Base-by-base conservation (phyloP, 331 rosid species). In the Ulmus americana region DNA sequence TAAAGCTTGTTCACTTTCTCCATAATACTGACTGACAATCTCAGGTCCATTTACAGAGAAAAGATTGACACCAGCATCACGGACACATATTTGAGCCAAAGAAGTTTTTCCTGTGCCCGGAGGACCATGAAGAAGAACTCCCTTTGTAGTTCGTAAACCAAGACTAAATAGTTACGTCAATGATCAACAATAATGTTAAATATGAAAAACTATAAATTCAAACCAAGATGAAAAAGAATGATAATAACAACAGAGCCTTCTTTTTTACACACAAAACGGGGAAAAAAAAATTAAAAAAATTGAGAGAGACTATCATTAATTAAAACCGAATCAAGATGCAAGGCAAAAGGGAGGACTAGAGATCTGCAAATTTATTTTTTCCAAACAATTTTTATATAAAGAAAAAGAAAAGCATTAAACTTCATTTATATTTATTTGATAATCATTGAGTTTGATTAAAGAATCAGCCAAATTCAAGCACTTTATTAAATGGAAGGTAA, bases 31-130 rank as follows among this genome's bases (percentile, higher is more conserved):
- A 58, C 84, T 79, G 11, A 89, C 74, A 74, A 89, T 79, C 84
- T 88, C 95, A 74, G 96, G 89, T 68, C 95, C 98, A 74, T 85
- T 83, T 68, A 92, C 77, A 42, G 76, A 68, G 78, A 85, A 92
- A 65, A 86, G 47, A 6, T 76, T 86, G 76, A 92, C 77, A 68
- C 91, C 96, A 55, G 76, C 87, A 69, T 92, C 91, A 75, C 10
- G 82, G 64, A 83, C 86, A 78, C 95, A 92, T 64, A 85, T 53
- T 22, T 43, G 82, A 77, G 87, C 98, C 77, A 92, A 69, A 39
- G 89, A 81, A 77, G 98, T 85, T 80, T 92, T 92, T 76, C 98
- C 98, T 10, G 95, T 92, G 72, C 98, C 98, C 70, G 98, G 86
- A 41, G 98, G 94, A 40, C 98, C 96, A 66, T 85, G 96, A 67